These are phyloP conservation scores for Termitomyces bulborhizus DNA, from an alignment of 768 basidiomycete genomes.

Conservation along the genomic window DNA sequence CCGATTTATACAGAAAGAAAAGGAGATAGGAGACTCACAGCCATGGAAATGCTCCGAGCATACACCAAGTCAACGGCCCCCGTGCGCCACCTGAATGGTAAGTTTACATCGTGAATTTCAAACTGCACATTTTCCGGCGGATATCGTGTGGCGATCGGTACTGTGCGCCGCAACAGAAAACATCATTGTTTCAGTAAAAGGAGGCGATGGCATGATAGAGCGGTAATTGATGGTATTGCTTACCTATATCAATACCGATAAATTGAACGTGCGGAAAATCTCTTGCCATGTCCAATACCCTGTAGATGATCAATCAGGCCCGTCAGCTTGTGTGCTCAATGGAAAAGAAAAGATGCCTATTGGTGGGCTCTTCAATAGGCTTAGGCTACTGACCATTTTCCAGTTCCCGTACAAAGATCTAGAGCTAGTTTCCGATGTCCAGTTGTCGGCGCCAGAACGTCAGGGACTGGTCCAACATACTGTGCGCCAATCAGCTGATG, in stretches of 20 bases:
- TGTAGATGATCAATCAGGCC: slow-evolving; percentile 21
- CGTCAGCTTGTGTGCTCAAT: slow-evolving; percentile 3
- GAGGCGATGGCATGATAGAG: slow-evolving; percentile 8
- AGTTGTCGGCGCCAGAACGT: slow-evolving; percentile 37
- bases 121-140: slow-evolving; percentile 58
- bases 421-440: slow-evolving; percentile 47
- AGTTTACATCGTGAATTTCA: slow-evolving; percentile 59
- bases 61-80: slow-evolving; percentile 64
- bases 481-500: slow-evolving; percentile 46
- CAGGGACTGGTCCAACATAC: slow-evolving; percentile 54
- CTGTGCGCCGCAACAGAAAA: slow-evolving; percentile 26
- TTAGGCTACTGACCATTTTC: slow-evolving; percentile 50
- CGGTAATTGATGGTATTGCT: slow-evolving; percentile 15
- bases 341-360: slow-evolving; percentile 3
- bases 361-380: slow-evolving; percentile 13
- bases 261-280: slow-evolving; percentile 61
- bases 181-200: background rate
- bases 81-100: slow-evolving; percentile 41
- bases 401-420: slow-evolving; percentile 75
- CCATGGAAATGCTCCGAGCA: slow-evolving; percentile 52
- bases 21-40: slow-evolving; percentile 34
- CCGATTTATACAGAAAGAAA: background rate
- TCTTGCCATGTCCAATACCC: slow-evolving; percentile 71
- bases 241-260: slow-evolving; percentile 74
- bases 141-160: slow-evolving; percentile 64